Base-by-base conservation (phyloP, 2,329 filamentous ascomycete genomes). In the Neopestalotiopsis sp. region DNA sequence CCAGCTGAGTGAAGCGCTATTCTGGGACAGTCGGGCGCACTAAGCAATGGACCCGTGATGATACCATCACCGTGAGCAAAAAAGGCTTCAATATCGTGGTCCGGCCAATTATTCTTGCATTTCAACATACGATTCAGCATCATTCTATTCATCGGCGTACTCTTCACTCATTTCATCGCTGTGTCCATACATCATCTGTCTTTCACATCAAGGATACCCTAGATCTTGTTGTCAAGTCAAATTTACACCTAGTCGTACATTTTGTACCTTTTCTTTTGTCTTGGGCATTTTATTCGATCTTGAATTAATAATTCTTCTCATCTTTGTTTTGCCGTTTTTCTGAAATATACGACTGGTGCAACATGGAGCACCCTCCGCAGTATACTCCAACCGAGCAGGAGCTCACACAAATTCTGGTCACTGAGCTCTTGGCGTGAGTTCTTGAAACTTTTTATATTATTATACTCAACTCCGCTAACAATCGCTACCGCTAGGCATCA, bases 401-500 rank as follows among this genome's bases (percentile, higher is more conserved):
- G 61, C 69, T 70, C 53, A 62, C 69, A 9, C 65, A 69, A 12
- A 66, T 67, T 34, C 57, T 70, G 5, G 63, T 79, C 20, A 73
- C 76, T 45, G 77, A 79, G 67, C 63, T 79, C 14, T 70, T 79
- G 28, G 74, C 76, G 74, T 78, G 69, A 70, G 75, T 74, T 4
- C 38, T 40, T 20, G 2, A 10, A 5, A 5, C 14, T 32, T 24
- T 24, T 5, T 5, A 5, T 2, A 2, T 20, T 3, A 13, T 12
- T 3, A 1, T n/a, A 53, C 5, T 40, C 24, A 45, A 38, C 24
- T 20, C 14, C 12, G 40, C 67, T 69, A 28, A 69, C 63, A 28
- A 10, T 5, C 34, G 10, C 10, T 2, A 13, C 61, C 57, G 3
- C 13, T 45, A 69, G 67, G 2, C 68, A 69, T 17, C 68, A 69